Base-by-base conservation (phyloP, 73 alveolate genomes). In the Paramecium biaurelia region DNA sequence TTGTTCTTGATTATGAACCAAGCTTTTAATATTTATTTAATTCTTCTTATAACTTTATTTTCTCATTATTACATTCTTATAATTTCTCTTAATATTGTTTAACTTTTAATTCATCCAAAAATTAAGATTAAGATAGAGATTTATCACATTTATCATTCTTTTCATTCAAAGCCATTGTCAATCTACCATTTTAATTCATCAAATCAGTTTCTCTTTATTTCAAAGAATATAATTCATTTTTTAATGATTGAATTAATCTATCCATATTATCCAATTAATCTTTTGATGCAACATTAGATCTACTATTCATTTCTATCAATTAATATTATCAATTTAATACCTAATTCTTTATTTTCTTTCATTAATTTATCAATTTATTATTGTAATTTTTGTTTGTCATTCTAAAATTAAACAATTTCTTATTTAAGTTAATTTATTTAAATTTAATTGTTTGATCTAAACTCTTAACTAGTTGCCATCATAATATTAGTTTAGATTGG, bases 121-220 rank as follows among this genome's bases (percentile, higher is more conserved):
- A 72, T 72, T 32, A 72, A 15, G 86, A 72, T 38, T 72, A 37
- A 14, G 86, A 72, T 20, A 38, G 20, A 1, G 86, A 72, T 72
- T 42, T 67, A 7, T 67, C 84, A 24, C 38, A 21, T 30, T 67
- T 72, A n/a, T 70, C 85, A 70, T 32, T 70, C 38, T 30, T 30
- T 38, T 72, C 86, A 72, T 72, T 72, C 86, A 72, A 72, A 35
- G 86, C 86, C 86, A 72, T 35, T 10, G 86, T 72, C 23, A 72
- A 20, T 35, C 86, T 72, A 72, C 37, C 58, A 37, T 72, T 72
- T 35, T 72, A 26, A 35, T 72, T 32, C 86, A 72, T 72, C n/a
- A 72, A 38, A 72, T 72, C 86, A 34, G 59, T 35, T 38, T 72
- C 86, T 35, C 86, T 72, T 14, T 72, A 72, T 72, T 72, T 72